Percentiles rank a stretch among this genome's conserved stretches.
These are phyloP conservation scores for Funneliformis mosseae DNA, from an alignment of 192 early-diverging fungal species.

Conservation along the genomic window DNA sequence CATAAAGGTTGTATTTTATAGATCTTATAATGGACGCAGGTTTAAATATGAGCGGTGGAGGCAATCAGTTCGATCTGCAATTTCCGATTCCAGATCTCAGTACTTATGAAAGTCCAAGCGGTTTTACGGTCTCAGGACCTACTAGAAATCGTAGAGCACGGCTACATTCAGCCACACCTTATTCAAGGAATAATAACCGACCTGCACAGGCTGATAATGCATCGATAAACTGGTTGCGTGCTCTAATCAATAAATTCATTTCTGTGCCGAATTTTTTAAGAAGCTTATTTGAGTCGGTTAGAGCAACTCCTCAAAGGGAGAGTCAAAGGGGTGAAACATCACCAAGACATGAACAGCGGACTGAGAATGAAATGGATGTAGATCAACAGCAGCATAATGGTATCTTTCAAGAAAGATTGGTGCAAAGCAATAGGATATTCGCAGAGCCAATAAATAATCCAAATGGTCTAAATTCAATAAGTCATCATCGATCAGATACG, in stretches of 20 bases:
- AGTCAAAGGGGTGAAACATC: neutral
- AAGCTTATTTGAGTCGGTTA: neutral
- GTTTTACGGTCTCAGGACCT: neutral
- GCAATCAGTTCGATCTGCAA: neutral
- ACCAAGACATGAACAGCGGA: neutral
- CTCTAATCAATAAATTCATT: neutral
- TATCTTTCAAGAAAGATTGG: neutral
- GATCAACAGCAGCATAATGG: neutral
- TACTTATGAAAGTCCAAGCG: neutral
- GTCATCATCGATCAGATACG: neutral
- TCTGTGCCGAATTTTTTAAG: neutral
- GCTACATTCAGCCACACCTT: neutral
- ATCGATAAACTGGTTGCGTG: neutral
- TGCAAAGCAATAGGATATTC: neutral
- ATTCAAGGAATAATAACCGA: neutral
- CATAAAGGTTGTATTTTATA: neutral
- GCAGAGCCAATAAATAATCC: neutral
- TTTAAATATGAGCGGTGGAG: neutral
- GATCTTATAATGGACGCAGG: neutral
- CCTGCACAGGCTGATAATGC: neutral
- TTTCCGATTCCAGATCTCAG: neutral
- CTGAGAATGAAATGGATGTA: neutral
- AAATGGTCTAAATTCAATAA: neutral
- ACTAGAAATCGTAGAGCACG: neutral
- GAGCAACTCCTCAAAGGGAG: neutral